Conservation (phyloP, 257 asterid species). For the Primulina huaijiensis region DNA sequence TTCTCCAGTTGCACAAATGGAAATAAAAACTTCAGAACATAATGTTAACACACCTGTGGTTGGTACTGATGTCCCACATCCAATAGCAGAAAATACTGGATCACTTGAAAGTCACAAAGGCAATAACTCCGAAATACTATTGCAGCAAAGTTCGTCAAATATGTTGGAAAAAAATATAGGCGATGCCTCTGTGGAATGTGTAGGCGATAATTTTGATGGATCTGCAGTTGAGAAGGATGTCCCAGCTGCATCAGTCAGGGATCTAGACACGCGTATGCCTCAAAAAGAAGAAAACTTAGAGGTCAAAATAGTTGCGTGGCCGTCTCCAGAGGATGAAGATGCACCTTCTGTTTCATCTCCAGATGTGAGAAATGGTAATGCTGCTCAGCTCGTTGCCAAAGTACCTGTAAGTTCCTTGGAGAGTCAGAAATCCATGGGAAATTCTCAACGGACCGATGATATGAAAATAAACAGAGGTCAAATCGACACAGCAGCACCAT, state of each 20-base stretch:
- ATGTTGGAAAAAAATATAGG: constrained; percentile 27
- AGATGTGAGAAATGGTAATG: constrained; percentile 30
- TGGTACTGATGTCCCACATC: too few species aligned
- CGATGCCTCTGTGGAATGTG: constrained; percentile 22
- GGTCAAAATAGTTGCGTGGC: constrained; percentile 25
- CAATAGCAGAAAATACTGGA: neutral
- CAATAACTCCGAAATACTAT: neutral
- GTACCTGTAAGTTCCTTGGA: constrained; percentile 25
- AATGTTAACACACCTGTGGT: too few species aligned
- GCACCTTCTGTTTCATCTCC: constrained; percentile 33
- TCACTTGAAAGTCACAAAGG: constrained; percentile 23
- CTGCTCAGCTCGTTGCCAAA: constrained; percentile 32
- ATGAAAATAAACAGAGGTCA: constrained; percentile 39
- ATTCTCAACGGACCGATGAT: constrained; percentile 29
- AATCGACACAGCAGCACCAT: constrained; percentile 83
- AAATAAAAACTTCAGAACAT: too few species aligned
- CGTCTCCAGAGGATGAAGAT: constrained; percentile 36
- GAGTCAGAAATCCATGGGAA: constrained; percentile 25
- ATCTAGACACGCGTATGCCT: constrained; percentile 20
- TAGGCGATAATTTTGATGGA: constrained; percentile 30
- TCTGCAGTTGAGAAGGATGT: constrained; percentile 31
- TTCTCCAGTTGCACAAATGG: too few species aligned
- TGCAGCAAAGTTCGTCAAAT: constrained; percentile 27
- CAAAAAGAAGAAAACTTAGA: constrained; percentile 24
- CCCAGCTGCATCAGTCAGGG: constrained; percentile 14